Conservation (phyloP, 345 rosid genomes). For the Excoecaria agallocha region DNA sequence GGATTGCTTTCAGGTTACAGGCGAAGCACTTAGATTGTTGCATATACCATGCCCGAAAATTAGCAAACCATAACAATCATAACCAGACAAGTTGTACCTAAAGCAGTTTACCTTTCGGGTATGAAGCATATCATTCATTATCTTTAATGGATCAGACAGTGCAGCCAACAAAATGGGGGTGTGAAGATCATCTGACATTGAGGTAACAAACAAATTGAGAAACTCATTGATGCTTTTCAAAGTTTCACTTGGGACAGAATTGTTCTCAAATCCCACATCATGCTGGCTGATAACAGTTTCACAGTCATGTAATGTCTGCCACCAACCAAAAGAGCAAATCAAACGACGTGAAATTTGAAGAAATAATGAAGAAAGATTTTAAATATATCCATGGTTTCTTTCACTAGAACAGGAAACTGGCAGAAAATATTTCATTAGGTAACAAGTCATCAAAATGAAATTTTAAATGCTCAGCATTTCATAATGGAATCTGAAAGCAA, state of each 20-base stretch:
- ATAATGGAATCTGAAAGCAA: slow-evolving; percentile 3
- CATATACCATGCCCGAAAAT: not conserved
- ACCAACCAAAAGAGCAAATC: slow-evolving; percentile 19
- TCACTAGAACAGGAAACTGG: not conserved
- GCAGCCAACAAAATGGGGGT: slow-evolving; percentile 80
- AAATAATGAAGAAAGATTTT: not conserved
- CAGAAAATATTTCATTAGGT: not conserved
- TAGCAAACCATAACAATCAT: not conserved
- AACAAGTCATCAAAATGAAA: not conserved
- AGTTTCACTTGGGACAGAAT: slow-evolving; percentile 49
- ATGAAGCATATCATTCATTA: slow-evolving; percentile 76
- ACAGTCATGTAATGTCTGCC: slow-evolving; percentile 80
- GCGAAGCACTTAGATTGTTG: not conserved
- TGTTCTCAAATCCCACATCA: slow-evolving; percentile 26
- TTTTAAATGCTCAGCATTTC: not conserved
- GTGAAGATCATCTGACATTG: slow-evolving; percentile 94
- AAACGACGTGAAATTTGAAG: not conserved
- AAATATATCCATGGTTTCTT: not conserved
- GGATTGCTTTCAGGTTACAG: not conserved
- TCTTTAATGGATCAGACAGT: slow-evolving; percentile 78
- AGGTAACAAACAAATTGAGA: slow-evolving; percentile 49
- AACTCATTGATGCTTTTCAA: slow-evolving; percentile 45
- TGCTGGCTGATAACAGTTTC: slow-evolving; percentile 55
- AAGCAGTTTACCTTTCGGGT: slow-evolving; percentile 65
- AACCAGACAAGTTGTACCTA: not conserved